A percentile compares a stretch with the other conserved stretches of the same genome.
Conservation (phyloP, 2,329 filamentous ascomycete species). For the Aspergillus luchuensis region DNA sequence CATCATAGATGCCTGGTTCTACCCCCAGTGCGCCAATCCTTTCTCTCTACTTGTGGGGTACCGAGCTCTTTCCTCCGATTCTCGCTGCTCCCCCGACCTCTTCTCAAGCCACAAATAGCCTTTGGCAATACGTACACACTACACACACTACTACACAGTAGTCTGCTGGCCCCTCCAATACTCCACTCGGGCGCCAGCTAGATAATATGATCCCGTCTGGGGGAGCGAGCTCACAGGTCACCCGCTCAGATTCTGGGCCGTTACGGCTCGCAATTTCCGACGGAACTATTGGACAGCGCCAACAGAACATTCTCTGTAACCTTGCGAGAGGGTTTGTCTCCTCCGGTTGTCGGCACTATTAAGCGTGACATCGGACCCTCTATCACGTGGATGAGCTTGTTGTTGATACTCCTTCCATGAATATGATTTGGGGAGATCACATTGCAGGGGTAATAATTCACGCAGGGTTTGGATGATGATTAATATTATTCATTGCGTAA, state of each 20-base stretch:
- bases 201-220: not conserved
- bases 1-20: not conserved
- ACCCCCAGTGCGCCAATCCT: not conserved
- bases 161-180: not conserved
- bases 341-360: slow-evolving; percentile 15
- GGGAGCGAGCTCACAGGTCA: not conserved
- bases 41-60: not conserved
- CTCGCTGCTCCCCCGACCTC: slow-evolving; percentile 15
- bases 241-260: not conserved
- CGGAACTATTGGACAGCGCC: not conserved
- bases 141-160: not conserved
- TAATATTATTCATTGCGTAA: not conserved
- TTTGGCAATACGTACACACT: not conserved
- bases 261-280: not conserved
- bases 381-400: slow-evolving; percentile 15
- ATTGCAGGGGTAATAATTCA: not conserved
- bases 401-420: too few species aligned
- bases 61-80: slow-evolving; percentile 16
- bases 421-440: too few species aligned
- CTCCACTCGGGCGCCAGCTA: not conserved
- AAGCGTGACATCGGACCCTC: slow-evolving; percentile 7
- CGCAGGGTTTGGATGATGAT: not conserved
- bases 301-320: not conserved
- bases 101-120: not conserved
- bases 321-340: not conserved